phyloP scores from a whole-genome alignment of 2,329 filamentous ascomycete species.

The Metarhizium sp. region DNA sequence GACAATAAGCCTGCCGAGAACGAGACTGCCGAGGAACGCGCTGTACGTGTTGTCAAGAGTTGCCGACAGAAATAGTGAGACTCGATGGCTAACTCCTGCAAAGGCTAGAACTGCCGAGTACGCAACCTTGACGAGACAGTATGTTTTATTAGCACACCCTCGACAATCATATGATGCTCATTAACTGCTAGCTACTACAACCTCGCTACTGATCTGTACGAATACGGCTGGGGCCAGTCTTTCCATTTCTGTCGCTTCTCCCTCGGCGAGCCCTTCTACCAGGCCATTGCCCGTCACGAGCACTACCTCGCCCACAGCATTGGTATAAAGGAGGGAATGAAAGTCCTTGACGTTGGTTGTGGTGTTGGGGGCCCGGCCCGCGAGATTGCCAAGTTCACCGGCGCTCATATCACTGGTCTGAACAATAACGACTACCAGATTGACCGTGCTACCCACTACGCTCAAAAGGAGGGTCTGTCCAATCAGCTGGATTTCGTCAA shows the following conservation, averaged over 20 bases:
- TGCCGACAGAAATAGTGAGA: not conserved
- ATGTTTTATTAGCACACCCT: constrained; percentile 27
- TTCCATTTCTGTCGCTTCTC: constrained; percentile 98
- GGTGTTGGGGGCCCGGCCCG: constrained; percentile 92
- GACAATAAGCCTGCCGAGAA: constrained; percentile 70
- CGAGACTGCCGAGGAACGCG: constrained; percentile 76
- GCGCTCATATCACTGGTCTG: constrained; percentile 77
- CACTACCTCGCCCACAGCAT: constrained; percentile 93
- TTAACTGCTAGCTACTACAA: constrained; percentile 70
- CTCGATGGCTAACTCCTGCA: constrained; percentile 8
- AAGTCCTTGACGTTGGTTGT: constrained; percentile 90
- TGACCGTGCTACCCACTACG: constrained; percentile 80
- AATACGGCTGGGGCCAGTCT: constrained; percentile 91
- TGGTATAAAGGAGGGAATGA: constrained; percentile 76
- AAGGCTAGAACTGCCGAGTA: constrained; percentile 79
- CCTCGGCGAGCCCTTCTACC: constrained; percentile 74
- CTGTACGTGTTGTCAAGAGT: constrained; percentile 41
- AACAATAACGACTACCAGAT: constrained; percentile 99
- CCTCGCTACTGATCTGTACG: constrained; percentile 90
- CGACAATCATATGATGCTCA: constrained; percentile 8
- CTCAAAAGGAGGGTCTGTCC: constrained; percentile 68
- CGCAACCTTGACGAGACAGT: constrained; percentile 88
- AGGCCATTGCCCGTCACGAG: constrained; percentile 92
- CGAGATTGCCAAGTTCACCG: constrained; percentile 94
- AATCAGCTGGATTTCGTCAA: constrained; percentile 81